A percentile compares a stretch with the other conserved stretches of the same genome.
phyloP scores from a whole-genome alignment of 202 grass and related monocot species.

The Brachypodium distachyon region DNA sequence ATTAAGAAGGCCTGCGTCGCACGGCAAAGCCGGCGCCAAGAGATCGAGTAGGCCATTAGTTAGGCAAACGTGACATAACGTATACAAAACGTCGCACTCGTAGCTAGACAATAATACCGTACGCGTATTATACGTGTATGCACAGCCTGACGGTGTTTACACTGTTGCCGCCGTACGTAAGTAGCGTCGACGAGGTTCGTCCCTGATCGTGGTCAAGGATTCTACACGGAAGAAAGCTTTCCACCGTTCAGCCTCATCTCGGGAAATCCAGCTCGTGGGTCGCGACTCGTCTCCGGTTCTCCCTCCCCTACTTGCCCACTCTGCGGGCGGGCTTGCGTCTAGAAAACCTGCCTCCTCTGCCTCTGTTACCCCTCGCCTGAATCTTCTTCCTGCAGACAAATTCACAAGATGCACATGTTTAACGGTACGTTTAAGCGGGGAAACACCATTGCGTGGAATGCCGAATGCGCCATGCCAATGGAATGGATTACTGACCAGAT shows the following conservation, averaged over 20 bases:
- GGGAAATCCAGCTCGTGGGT: background rate
- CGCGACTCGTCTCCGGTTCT: no score
- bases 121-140: background rate
- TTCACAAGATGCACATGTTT: background rate
- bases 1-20: no score
- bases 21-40: no score
- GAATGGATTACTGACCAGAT: background rate
- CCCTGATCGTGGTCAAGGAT: background rate
- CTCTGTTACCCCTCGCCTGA: background rate
- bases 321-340: background rate
- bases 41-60: no score
- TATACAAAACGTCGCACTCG: no score
- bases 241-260: background rate
- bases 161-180: no score
- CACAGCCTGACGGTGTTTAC: background rate
- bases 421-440: no score
- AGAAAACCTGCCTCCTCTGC: background rate
- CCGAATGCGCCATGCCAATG: no score
- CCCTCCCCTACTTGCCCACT: background rate
- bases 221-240: background rate
- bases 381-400: conserved; percentile 16
- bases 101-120: no score
- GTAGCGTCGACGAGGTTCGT: background rate
- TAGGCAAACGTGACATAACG: no score
- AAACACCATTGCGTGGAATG: no score